Base-by-base conservation (phyloP, 768 basidiomycete species). In the Phanerodontia chrysosporium region DNA sequence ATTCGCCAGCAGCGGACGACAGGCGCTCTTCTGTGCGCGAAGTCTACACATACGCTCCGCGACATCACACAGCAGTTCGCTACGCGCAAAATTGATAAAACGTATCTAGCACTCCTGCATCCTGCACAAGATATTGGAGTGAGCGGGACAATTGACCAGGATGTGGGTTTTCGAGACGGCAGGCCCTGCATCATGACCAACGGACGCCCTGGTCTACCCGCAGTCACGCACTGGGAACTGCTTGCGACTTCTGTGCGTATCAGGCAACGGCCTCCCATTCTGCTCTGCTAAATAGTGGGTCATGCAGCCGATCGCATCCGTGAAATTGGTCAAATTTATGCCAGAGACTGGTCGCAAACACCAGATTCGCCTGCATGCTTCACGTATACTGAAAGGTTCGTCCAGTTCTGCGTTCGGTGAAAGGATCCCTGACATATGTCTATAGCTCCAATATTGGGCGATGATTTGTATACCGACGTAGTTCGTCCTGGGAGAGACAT, bases 391-490 rank as follows among this genome's bases (percentile, higher is more conserved):
- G 54, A 74, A 76, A 51, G 71, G 86, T 83, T 58, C 13, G 74
- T 64, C 35, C 5, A 32, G 27, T 18, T 22, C 22, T 14, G n/a
- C 10, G 10, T 6, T 24, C 18, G 13, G 24, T 13, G n/a, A 3
- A 4, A 46, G 52, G 12, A 22, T 30, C 16, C 25, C 39, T 28
- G 14, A 35, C 48, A 8, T 36, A 0, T 51, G 39, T 49, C 48
- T 3, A 51, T 60, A 89, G 87, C 82, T 28, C 87, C 87, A 18
- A 83, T 90, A 51, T 73, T 90, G 10, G 87, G 88, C 1, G 87
- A 90, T 64, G 65, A 51, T 28, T 27, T 13, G 12, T 30, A 30
- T 16, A 32, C 29, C 16, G n/a, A 51, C 1, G n/a, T 32, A 12
- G n/a, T 1, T 3, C 28, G 22, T n/a, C 7, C 49, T 18, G 14